Evolutionary conservation across 2,329 filamentous ascomycete species (phyloP), one percentile per base, ranked within the genome.

Genomic region (Botrytis paeoniae): DNA sequence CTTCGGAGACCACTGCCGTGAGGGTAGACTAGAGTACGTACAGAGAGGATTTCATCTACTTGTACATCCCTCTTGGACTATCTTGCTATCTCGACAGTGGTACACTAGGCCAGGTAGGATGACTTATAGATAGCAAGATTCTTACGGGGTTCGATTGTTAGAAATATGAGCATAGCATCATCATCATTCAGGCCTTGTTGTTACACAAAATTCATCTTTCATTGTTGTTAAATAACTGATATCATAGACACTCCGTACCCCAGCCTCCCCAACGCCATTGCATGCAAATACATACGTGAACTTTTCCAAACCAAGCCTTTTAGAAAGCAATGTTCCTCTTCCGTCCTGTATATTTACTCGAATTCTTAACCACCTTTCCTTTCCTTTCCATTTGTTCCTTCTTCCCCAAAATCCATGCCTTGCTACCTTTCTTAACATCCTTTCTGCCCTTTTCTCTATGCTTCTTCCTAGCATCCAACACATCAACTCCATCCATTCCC

Each of bases 361-460:
- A 94, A 1, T 90, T 85, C 86, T 98, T 98, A 78, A 98, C 95
- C 41, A 98, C 88, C 85, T 96, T 98, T 63, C 96, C 96, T 83
- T 98, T 97, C 75, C 89, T 87, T 83, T 97, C 93, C 92, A 97
- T 96, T 84, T 97, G 94, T 77, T 94, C 92, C 85, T 96, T 97
- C 82, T 95, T 96, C 83, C 89, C 89, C 81, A 94, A 81, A 75
- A 96, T 96, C 93, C 93, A 96, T 2, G 87, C 89, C 83, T 93
- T 95, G 81, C 90, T 92, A 22, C 93, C 95, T 85, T 98, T 98
- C 82, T 92, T 91, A 70, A 89, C 82, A 48, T 87, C 85, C 75
- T 83, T 87, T 37, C 84, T 85, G 68, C 81, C 83, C 76, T 84
- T 85, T 57, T 81, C 82, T 74, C 84, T 81, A 25, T 83, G 82